Evolutionary conservation across 768 basidiomycete species (phyloP).

Genomic region (Kwoniella bestiolae): DNA sequence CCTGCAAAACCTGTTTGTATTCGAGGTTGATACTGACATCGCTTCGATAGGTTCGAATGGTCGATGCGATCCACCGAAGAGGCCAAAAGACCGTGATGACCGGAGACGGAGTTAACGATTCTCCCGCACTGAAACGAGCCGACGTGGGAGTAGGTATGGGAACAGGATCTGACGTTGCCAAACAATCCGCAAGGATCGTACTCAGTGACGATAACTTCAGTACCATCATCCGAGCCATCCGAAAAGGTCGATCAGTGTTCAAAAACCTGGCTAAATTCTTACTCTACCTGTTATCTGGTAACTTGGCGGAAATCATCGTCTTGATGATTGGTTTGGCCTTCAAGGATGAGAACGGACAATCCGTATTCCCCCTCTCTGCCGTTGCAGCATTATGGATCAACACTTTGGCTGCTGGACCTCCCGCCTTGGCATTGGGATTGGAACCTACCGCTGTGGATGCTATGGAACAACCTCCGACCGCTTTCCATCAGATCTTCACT

Average conservation of each 20-base stretch:
- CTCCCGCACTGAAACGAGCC: slow-evolving; percentile 65
- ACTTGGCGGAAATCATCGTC: slow-evolving; percentile 65
- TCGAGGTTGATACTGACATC: not conserved
- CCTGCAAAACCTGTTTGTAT: slow-evolving; percentile 24
- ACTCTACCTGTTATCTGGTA: slow-evolving; percentile 64
- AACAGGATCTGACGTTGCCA: slow-evolving; percentile 65
- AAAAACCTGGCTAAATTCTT: slow-evolving; percentile 67
- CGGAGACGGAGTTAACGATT: slow-evolving; percentile 67
- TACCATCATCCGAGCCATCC: slow-evolving; percentile 67
- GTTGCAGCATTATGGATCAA: slow-evolving; percentile 61
- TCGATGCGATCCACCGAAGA: slow-evolving; percentile 66
- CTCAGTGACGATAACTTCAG: slow-evolving; percentile 71
- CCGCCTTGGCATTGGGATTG: slow-evolving; percentile 65
- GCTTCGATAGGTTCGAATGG: slow-evolving; percentile 58
- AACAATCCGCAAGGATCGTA: slow-evolving; percentile 69
- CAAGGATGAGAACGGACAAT: slow-evolving; percentile 61
- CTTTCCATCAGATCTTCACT: slow-evolving; percentile 59
- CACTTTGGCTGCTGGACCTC: slow-evolving; percentile 63
- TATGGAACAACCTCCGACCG: slow-evolving; percentile 61
- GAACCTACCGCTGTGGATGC: slow-evolving; percentile 63
- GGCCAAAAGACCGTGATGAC: slow-evolving; percentile 66
- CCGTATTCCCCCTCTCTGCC: slow-evolving; percentile 67
- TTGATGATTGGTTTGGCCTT: slow-evolving; percentile 67
- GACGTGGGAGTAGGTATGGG: slow-evolving; percentile 71
- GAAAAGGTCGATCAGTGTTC: slow-evolving; percentile 69